phyloP scores from a whole-genome alignment of 83 land plant species.

The Diphasiastrum complanatum region DNA sequence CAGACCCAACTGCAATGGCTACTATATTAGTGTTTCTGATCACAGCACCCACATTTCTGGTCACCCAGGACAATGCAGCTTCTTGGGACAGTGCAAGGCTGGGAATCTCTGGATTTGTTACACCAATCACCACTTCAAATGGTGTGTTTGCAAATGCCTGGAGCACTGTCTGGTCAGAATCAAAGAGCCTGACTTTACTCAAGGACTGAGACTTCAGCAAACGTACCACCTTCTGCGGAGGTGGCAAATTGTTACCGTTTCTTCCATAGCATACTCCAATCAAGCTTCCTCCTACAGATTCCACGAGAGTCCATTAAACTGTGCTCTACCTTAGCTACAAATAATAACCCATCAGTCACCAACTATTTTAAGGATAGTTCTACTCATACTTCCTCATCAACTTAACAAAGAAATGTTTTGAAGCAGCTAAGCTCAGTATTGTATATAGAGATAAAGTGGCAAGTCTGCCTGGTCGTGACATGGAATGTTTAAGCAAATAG shows the following conservation, averaged over 20 bases:
- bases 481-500: too few species aligned
- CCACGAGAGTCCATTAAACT: too few species aligned
- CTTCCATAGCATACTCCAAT: background rate
- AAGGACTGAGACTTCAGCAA: background rate
- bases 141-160: background rate
- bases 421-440: too few species aligned
- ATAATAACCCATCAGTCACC: too few species aligned
- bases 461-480: too few species aligned
- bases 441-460: too few species aligned
- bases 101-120: background rate
- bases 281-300: too few species aligned
- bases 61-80: constrained; percentile 1
- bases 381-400: too few species aligned
- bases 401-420: too few species aligned
- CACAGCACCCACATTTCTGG: background rate
- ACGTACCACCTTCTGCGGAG: background rate
- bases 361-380: too few species aligned
- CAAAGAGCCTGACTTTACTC: constrained; percentile 3
- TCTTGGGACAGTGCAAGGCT: background rate
- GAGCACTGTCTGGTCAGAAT: background rate
- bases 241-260: background rate
- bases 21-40: background rate
- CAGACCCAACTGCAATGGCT: background rate
- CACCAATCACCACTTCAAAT: background rate
- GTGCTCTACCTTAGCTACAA: too few species aligned